phyloP scores from a whole-genome alignment of 2,329 filamentous ascomycete genomes.

The Plenodomus lindquistii region DNA sequence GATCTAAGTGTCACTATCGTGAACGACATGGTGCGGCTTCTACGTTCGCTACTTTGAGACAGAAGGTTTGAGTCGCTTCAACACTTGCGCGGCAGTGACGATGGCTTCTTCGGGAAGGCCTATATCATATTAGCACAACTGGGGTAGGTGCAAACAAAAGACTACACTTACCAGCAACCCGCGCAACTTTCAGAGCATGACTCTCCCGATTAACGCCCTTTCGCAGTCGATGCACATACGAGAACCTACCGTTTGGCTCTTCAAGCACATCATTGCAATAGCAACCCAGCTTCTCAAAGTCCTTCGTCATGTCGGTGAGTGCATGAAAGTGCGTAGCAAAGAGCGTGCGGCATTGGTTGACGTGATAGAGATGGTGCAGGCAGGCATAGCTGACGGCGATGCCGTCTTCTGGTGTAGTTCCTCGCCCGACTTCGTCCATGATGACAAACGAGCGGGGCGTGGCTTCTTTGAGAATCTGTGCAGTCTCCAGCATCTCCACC shows the following conservation, averaged over 20 bases:
- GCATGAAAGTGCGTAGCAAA: conserved; percentile 96
- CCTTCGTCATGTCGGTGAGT: conserved; percentile 74
- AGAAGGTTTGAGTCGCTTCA: conserved; percentile 44
- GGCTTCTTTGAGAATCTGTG: conserved; percentile 82
- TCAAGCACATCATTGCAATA: conserved; percentile 93
- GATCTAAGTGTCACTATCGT: too few species aligned
- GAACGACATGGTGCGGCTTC: too few species aligned
- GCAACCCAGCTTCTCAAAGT: conserved; percentile 64
- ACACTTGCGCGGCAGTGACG: conserved; percentile 64
- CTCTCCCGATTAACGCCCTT: conserved; percentile 83
- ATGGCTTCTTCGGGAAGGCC: conserved; percentile 75
- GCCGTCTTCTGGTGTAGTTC: conserved; percentile 92
- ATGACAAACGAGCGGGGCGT: conserved; percentile 85
- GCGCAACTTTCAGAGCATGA: conserved; percentile 94
- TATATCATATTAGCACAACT: conserved; percentile 15
- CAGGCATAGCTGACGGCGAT: conserved; percentile 87
- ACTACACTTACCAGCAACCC: conserved; percentile 64
- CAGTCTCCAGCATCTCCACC: conserved; percentile 99
- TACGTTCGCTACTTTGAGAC: background rate
- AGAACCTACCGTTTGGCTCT: conserved; percentile 65
- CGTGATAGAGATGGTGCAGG: conserved; percentile 77
- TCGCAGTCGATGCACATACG: conserved; percentile 81
- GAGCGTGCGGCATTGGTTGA: conserved; percentile 77
- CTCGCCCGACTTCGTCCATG: conserved; percentile 97
- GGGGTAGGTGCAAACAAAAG: background rate